These are phyloP conservation scores for Penicillium salamii DNA, from an alignment of 495 filamentous ascomycete species.

Conservation along the genomic window DNA sequence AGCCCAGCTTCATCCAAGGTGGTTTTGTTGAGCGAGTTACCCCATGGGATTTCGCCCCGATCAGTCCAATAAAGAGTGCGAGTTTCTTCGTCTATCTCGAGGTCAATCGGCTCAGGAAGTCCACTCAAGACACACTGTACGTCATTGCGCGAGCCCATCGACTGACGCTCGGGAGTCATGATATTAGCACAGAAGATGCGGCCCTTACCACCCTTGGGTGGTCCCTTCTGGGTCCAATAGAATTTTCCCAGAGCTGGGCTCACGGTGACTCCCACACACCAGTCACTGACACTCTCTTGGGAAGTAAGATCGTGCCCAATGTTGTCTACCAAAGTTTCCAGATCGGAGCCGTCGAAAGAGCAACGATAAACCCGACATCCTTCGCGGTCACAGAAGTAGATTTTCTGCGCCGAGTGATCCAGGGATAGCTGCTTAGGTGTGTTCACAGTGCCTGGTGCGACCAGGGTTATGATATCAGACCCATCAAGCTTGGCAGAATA, in stretches of 20 bases:
- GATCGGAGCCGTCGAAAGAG: slow-evolving; percentile 41
- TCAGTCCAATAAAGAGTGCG: slow-evolving; percentile 52
- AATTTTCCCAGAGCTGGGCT: slow-evolving; percentile 34
- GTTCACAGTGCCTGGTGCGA: slow-evolving; percentile 36
- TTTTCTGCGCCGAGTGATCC: slow-evolving; percentile 22
- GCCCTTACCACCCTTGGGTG: slow-evolving; percentile 45
- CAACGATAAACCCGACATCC: slow-evolving; percentile 46
- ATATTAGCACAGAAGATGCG: slow-evolving; percentile 48
- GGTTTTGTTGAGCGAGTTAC: slow-evolving; percentile 44
- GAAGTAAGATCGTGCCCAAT: slow-evolving; percentile 2
- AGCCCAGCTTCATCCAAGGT: slow-evolving; percentile 19
- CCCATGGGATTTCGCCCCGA: slow-evolving; percentile 47
- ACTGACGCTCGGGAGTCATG: slow-evolving; percentile 19
- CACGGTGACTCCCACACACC: slow-evolving; percentile 33
- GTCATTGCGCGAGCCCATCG: slow-evolving; percentile 24
- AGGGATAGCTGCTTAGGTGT: slow-evolving; percentile 53
- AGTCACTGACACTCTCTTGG: slow-evolving; percentile 22
- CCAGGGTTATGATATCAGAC: slow-evolving; percentile 28
- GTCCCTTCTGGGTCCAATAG: slow-evolving; percentile 58
- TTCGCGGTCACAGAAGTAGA: slow-evolving; percentile 56
- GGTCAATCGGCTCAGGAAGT: slow-evolving; percentile 52
- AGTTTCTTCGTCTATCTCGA: slow-evolving; percentile 41
- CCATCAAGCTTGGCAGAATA: slow-evolving; percentile 40
- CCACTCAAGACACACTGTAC: slow-evolving; percentile 34
- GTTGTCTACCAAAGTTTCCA: slow-evolving; percentile 40